These are phyloP conservation scores for Didymella pomorum DNA, from an alignment of 2,329 filamentous ascomycete genomes.

Conservation along the genomic window DNA sequence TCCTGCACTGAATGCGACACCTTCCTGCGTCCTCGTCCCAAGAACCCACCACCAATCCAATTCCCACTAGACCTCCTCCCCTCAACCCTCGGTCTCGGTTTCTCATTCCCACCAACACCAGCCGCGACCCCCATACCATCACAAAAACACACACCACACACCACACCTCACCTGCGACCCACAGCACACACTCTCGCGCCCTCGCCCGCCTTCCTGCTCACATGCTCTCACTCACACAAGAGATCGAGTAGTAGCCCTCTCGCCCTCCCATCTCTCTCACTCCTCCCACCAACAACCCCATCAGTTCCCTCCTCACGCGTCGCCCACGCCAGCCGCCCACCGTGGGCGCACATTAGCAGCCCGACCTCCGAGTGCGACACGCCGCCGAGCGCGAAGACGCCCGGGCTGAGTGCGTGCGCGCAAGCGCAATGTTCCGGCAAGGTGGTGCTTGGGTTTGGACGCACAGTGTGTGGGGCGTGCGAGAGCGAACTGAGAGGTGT, in stretches of 20 bases:
- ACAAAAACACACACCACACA: not conserved
- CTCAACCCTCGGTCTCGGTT: not conserved
- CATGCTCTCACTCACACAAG: not conserved
- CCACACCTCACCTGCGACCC: not conserved
- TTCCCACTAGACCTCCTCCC: not conserved
- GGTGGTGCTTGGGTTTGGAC: conserved; percentile 2
- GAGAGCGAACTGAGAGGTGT: not conserved
- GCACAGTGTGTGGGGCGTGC: not conserved
- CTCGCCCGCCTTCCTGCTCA: conserved; percentile 1
- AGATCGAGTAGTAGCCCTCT: not conserved
- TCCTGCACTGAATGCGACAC: conserved; percentile 23
- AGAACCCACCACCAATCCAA: not conserved
- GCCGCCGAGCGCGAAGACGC: conserved; percentile 8
- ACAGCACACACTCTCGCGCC: not conserved
- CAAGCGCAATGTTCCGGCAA: not conserved
- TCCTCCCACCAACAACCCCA: not conserved
- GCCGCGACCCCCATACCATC: not conserved
- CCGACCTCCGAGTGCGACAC: not conserved
- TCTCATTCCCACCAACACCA: not conserved
- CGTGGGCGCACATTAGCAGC: conserved; percentile 2
- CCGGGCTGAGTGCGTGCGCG: not conserved
- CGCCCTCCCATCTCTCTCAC: not conserved
- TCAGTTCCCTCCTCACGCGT: not conserved
- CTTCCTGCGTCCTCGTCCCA: conserved; percentile 24
- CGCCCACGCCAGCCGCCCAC: not conserved